phyloP scores from a whole-genome alignment of 2,329 filamentous ascomycete species.

The Colletotrichum siamense region DNA sequence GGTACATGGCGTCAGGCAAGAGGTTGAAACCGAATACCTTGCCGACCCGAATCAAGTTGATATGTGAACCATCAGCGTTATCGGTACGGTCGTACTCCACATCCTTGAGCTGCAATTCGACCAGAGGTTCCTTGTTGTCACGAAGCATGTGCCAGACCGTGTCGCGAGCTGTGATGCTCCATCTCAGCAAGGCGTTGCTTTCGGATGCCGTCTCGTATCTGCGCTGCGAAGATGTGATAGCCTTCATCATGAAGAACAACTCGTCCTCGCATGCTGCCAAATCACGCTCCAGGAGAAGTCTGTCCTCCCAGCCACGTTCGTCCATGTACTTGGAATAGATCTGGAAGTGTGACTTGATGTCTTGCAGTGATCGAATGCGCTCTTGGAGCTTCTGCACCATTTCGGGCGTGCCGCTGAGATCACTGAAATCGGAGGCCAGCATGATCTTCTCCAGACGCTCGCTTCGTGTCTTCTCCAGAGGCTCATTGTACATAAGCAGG shows the following conservation, averaged over 20 bases:
- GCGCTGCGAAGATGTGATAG: conserved; percentile 93
- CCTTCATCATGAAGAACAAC: conserved; percentile 99
- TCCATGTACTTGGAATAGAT: conserved; percentile 88
- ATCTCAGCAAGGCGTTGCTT: conserved; percentile 81
- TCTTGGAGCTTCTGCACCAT: conserved; percentile 93
- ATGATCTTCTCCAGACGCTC: conserved; percentile 98
- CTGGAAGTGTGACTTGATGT: conserved; percentile 97
- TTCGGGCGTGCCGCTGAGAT: conserved; percentile 89
- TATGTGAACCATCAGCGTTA: conserved; percentile 95
- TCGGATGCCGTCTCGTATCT: conserved; percentile 78
- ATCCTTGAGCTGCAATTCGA: conserved; percentile 91
- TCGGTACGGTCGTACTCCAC: conserved; percentile 95
- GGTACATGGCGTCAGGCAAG: conserved; percentile 88
- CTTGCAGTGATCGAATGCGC: conserved; percentile 89
- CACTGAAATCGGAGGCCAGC: conserved; percentile 97
- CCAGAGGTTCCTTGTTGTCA: conserved; percentile 83
- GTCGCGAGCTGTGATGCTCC: conserved; percentile 92
- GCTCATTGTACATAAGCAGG: conserved; percentile 93
- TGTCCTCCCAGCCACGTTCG: conserved; percentile 88
- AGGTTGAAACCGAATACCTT: conserved; percentile 90
- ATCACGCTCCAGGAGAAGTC: conserved; percentile 87
- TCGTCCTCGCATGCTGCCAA: conserved; percentile 92
- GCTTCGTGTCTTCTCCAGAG: conserved; percentile 93
- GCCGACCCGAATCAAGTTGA: conserved; percentile 88
- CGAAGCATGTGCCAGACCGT: conserved; percentile 97